Conservation (phyloP, 768 basidiomycete species). For the Boletus rubescentipes region DNA sequence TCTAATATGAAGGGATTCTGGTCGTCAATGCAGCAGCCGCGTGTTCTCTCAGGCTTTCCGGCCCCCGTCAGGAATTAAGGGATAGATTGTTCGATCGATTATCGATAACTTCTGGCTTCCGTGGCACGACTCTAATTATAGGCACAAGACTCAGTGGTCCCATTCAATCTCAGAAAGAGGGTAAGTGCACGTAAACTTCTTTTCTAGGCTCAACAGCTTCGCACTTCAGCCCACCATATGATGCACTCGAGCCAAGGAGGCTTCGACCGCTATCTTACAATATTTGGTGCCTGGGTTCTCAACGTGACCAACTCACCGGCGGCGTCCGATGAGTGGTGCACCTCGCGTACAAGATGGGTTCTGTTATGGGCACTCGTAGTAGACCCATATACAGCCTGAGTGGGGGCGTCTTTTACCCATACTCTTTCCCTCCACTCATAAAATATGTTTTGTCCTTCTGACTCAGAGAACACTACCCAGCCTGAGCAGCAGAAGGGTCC, state of each 20-base stretch:
- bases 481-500: background rate
- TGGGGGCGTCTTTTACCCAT: background rate
- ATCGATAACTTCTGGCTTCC: background rate
- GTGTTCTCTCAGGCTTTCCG: too few relatives aligned
- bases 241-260: background rate
- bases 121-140: background rate
- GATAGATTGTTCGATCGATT: background rate
- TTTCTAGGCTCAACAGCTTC: background rate
- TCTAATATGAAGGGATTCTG: too few relatives aligned
- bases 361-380: background rate
- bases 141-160: background rate
- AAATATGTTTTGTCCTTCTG: background rate
- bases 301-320: background rate
- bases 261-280: background rate
- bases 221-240: background rate
- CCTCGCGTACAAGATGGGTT: too few relatives aligned
- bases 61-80: too few relatives aligned
- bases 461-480: background rate
- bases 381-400: background rate
- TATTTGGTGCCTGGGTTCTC: background rate
- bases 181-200: constrained; percentile 1
- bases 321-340: too few relatives aligned
- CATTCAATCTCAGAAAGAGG: background rate
- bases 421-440: background rate
- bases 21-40: too few relatives aligned